Evolutionary conservation across 495 filamentous ascomycete species (phyloP), one percentile per base, ranked within the genome.

Genomic region (Tuber indicum): DNA sequence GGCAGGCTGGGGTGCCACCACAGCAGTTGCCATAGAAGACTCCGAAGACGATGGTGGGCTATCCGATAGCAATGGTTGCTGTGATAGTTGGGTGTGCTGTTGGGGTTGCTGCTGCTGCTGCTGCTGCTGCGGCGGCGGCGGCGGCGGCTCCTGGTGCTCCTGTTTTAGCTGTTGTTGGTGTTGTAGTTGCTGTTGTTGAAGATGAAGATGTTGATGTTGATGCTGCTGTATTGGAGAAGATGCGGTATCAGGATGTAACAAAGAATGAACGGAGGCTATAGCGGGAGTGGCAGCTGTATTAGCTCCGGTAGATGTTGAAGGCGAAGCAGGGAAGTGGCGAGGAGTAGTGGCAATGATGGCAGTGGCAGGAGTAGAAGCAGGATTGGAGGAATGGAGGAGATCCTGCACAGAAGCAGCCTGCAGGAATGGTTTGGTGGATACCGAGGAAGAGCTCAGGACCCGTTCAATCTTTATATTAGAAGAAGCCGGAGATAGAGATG

Each of bases 381-480:
- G 26, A 66, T 17, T 36, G 17, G 58, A 36, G 58, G 26, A 12
- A 66, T 36, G 26, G 58, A 66, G 58, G 58, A 36, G 58, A 36
- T 66, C 26, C 58, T 36, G 58, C 16, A 36, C 58, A 36, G 58
- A 36, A 36, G 58, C 26, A 66, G 77, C 70, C 74, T 79, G 77
- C 43, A 45, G 77, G 62, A 80, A 76, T 14, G 74, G 77, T 70
- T 80, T 78, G 75, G 69, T 66, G 12, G 78, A 75, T 70, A 45
- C 74, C n/a, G 77, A 77, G 69, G 77, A 70, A 69, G 72, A 80
- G 47, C 76, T 76, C 71, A 80, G 79, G 78, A 80, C 77, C 62
- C 47, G 74, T 72, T 80, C 78, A 75, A 80, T 80, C 78, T 79
- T 80, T 80, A 80, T 80, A 78, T 76, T 80, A 72, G 78, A 79